These are phyloP conservation scores for Priceomyces melissophilus DNA, from an alignment of 805 yeast species.

Conservation along the genomic window DNA sequence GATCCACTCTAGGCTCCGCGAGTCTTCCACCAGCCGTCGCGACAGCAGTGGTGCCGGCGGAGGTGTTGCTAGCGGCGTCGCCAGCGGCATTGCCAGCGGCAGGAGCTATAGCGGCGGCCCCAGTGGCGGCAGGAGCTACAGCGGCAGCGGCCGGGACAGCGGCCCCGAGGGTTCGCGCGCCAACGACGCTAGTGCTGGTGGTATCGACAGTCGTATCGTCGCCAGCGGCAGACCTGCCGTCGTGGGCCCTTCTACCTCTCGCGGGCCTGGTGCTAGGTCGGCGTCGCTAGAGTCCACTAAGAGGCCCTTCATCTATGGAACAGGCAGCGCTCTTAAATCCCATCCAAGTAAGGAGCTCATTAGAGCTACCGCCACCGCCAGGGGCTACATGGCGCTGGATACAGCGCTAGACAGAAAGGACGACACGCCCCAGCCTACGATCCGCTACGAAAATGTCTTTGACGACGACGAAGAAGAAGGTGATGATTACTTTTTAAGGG, in stretches of 20 bases:
- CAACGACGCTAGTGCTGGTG: slow-evolving; percentile 1
- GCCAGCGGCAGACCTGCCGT: too few species aligned
- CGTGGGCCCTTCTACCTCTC: neutral
- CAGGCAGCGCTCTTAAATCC: slow-evolving; percentile 13
- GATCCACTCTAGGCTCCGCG: slow-evolving; percentile 29
- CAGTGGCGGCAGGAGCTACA: neutral
- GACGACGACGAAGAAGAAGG: slow-evolving; percentile 50
- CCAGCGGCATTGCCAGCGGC: neutral
- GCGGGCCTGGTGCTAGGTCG: too few species aligned
- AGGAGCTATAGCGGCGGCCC: slow-evolving; percentile 1
- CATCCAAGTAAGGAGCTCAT: slow-evolving; percentile 12
- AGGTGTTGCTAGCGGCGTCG: neutral
- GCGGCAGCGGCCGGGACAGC: too few species aligned
- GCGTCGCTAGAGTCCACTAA: too few species aligned
- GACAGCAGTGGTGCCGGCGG: slow-evolving; percentile 4
- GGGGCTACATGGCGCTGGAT: slow-evolving; percentile 7
- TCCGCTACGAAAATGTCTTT: slow-evolving; percentile 38
- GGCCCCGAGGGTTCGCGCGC: too few species aligned
- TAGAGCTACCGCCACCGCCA: slow-evolving; percentile 21
- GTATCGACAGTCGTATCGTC: neutral
- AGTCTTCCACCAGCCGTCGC: slow-evolving; percentile 10
- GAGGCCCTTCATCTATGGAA: neutral
- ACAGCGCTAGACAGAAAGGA: neutral
- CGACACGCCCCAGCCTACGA: slow-evolving; percentile 7
- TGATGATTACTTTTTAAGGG: slow-evolving; percentile 14